phyloP scores from a whole-genome alignment of 2,329 filamentous ascomycete genomes.

The Epichloe brachyelytri region DNA sequence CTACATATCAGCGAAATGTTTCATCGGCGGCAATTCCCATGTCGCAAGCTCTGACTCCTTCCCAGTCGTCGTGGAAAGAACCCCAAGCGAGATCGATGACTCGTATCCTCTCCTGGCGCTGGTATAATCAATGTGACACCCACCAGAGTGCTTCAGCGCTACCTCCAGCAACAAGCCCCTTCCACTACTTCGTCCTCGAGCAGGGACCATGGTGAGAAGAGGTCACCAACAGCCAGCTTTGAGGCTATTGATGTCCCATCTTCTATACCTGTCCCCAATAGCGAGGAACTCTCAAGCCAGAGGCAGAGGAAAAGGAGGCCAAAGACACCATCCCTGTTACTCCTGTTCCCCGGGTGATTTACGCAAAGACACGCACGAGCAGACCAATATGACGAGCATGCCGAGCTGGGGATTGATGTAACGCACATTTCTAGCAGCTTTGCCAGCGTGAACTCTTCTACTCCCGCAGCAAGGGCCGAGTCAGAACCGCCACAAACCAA shows the following conservation, averaged over 20 bases:
- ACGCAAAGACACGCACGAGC: neutral
- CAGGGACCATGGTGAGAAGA: neutral
- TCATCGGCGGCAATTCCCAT: neutral
- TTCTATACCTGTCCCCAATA: slow-evolving; percentile 10
- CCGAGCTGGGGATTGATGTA: slow-evolving; percentile 10
- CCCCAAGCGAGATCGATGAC: slow-evolving; percentile 40
- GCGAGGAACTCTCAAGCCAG: neutral
- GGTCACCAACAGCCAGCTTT: neutral
- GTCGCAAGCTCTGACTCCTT: slow-evolving; percentile 3
- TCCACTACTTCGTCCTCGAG: slow-evolving; percentile 2
- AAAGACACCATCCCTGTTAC: slow-evolving; percentile 15
- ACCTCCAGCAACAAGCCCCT: slow-evolving; percentile 25
- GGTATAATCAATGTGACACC: slow-evolving; percentile 27
- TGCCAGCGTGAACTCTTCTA: slow-evolving; percentile 10
- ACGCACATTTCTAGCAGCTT: slow-evolving; percentile 23
- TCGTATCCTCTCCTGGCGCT: slow-evolving; percentile 32
- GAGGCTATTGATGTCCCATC: slow-evolving; percentile 11
- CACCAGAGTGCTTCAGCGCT: slow-evolving; percentile 35
- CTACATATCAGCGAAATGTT: neutral
- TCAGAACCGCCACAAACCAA: slow-evolving; percentile 20
- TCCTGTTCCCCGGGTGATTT: slow-evolving; percentile 2
- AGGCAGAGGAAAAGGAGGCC: neutral
- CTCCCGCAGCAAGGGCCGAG: slow-evolving; percentile 11
- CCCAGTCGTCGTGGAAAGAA: slow-evolving; percentile 26
- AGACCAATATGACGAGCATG: slow-evolving; percentile 1